Evolutionary conservation across 805 yeast species (phyloP).

Genomic region (Kluyveromyces starmeri): DNA sequence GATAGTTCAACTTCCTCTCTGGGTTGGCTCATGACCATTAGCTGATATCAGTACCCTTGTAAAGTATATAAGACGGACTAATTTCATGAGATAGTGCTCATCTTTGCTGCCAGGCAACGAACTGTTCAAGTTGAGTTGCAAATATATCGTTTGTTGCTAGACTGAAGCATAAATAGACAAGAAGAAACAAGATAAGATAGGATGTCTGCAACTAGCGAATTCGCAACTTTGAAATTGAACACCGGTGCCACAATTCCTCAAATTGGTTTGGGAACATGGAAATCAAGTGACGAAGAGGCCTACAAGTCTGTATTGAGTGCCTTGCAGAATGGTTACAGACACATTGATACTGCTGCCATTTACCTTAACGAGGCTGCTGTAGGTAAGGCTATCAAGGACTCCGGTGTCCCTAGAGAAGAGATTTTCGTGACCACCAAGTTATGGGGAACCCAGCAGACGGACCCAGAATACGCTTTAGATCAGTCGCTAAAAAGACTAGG

Average conservation of each 20-base stretch:
- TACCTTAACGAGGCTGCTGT: conserved; percentile 61
- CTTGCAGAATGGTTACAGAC: conserved; percentile 56
- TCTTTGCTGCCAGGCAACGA: no score
- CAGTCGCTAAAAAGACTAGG: conserved; percentile 54
- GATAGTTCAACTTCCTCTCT: no score
- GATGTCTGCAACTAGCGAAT: not conserved
- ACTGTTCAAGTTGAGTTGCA: no score
- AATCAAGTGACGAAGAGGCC: conserved; percentile 45
- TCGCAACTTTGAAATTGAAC: conserved; percentile 37
- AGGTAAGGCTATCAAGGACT: conserved; percentile 45
- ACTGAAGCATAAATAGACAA: no score
- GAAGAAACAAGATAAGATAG: no score
- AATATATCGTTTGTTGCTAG: no score
- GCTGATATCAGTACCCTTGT: no score
- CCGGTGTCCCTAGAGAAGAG: conserved; percentile 56
- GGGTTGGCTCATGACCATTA: no score
- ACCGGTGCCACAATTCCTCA: conserved; percentile 57
- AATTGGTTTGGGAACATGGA: conserved; percentile 72
- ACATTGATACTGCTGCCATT: conserved; percentile 68
- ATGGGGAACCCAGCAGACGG: conserved; percentile 44
- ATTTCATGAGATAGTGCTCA: no score
- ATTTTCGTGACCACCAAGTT: conserved; percentile 66
- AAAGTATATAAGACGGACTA: no score
- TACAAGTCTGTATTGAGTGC: conserved; percentile 52
- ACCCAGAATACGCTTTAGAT: conserved; percentile 45